phyloP scores from a whole-genome alignment of 202 grass and related monocot species.

The Brachypodium distachyon region DNA sequence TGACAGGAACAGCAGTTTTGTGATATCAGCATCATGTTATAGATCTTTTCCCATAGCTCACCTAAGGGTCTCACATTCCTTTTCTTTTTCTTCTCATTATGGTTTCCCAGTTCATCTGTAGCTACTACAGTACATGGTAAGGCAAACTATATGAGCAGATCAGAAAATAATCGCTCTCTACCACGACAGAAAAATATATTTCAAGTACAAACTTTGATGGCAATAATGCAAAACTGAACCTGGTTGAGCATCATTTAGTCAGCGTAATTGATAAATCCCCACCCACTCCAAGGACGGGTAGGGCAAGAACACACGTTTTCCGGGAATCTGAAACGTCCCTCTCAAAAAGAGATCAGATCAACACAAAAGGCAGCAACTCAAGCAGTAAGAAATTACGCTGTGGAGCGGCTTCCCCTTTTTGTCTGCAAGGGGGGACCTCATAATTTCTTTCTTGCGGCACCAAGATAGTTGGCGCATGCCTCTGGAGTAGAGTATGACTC shows the following conservation, averaged over 20 bases:
- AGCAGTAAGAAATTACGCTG: background rate
- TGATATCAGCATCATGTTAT: background rate
- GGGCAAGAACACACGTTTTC: background rate
- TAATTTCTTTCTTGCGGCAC: too few relatives aligned
- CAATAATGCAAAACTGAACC: too few relatives aligned
- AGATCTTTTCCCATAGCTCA: too few relatives aligned
- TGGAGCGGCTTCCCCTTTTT: too few relatives aligned
- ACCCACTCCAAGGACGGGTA: background rate
- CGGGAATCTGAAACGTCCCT: too few relatives aligned
- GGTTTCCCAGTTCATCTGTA: background rate
- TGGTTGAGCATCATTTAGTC: background rate
- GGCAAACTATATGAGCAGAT: background rate
- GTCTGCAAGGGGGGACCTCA: too few relatives aligned
- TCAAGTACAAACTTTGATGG: background rate
- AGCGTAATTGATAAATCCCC: background rate
- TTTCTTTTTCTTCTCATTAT: background rate
- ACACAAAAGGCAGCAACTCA: background rate
- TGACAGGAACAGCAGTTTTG: background rate
- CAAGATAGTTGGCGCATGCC: too few relatives aligned
- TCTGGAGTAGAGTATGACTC: too few relatives aligned
- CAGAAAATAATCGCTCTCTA: background rate
- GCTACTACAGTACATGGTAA: background rate
- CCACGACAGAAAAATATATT: background rate
- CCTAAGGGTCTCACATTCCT: background rate
- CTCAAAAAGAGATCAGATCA: too few relatives aligned